Evolutionary conservation across 164 flowering plant species (phyloP), one percentile per base, ranked within the genome.

Genomic region (Piper betle): DNA sequence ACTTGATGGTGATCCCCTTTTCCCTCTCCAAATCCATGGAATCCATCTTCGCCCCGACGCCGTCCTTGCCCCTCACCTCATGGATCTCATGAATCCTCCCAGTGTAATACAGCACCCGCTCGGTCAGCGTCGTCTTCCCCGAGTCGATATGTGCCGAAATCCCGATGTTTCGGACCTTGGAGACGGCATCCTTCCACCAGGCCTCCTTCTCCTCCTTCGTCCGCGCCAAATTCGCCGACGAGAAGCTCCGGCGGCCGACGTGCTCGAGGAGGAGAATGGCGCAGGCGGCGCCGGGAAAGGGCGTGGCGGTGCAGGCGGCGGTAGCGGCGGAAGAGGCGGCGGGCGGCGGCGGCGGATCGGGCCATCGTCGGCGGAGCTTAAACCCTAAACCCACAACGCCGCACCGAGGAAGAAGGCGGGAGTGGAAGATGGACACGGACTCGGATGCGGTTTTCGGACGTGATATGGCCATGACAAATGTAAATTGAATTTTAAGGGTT

Each of bases 11-110:
- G 59, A 93, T 93, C 67, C 99, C 97, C 55, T 93, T 93, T 80
- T 93, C 97, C 52, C 99, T 74, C 73, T 90, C 99, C 73, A 93
- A 84, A 71, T 93, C 99, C 99, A 93, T 93, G 57, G 97, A 90
- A 68, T 93, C 99, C 99, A 93, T 93, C 82, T 93, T 93, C 7
- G 99, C 99, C 0, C 97, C 99, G 15, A 90, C 96, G 0, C 97
- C 99, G 60, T 93, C 99, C 58, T 81, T 79, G 18, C 99, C 99
- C 63, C 97, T 68, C 37, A 90, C 99, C 71, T 90, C 99, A 54
- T 93, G 99, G 38, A 93, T 93, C 83, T 93, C 99, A 58, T 93
- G 97, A 50, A 93, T 90, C 64, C 82, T 69, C 4, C 97, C 99
- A 10, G 97, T 90, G 68, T 90, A 93, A 56, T n/a, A 93, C 66